Evolutionary conservation across 495 filamentous ascomycete genomes (phyloP).

Genomic region (Penicillium odoratum): DNA sequence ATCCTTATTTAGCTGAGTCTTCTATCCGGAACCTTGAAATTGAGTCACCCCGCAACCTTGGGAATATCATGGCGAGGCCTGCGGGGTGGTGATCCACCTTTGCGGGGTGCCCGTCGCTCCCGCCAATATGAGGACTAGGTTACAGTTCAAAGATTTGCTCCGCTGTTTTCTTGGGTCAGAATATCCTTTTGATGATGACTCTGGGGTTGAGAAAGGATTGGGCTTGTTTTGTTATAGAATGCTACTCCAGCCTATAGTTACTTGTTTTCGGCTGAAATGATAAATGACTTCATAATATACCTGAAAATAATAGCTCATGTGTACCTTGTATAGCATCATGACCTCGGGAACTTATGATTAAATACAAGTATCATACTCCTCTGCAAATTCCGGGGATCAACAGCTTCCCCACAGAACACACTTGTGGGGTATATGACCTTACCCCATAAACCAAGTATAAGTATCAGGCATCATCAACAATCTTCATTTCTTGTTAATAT

Average conservation of each 20-base stretch:
- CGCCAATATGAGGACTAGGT: not conserved
- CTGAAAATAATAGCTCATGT: too few relatives aligned
- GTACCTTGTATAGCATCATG: too few relatives aligned
- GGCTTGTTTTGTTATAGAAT: too few relatives aligned
- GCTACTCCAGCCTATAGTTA: too few relatives aligned
- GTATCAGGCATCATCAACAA: not conserved
- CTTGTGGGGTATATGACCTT: not conserved
- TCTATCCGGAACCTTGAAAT: not conserved
- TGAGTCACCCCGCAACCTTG: not conserved
- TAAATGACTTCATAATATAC: too few relatives aligned
- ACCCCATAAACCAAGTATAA: slow-evolving; percentile 1
- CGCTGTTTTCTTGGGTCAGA: not conserved
- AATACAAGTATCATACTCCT: not conserved
- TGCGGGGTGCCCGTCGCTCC: not conserved
- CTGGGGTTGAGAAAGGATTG: too few relatives aligned
- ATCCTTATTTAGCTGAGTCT: not conserved
- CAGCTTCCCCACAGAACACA: not conserved
- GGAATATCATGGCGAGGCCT: not conserved
- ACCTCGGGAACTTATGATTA: not conserved
- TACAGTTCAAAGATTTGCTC: not conserved
- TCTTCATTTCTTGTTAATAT: too few relatives aligned
- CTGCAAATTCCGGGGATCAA: not conserved
- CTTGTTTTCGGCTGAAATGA: too few relatives aligned
- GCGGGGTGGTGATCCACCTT: not conserved
- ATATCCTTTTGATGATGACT: not conserved